These are phyloP conservation scores for Leccinum disarticulatum DNA, from an alignment of 768 basidiomycete genomes.

Conservation along the genomic window DNA sequence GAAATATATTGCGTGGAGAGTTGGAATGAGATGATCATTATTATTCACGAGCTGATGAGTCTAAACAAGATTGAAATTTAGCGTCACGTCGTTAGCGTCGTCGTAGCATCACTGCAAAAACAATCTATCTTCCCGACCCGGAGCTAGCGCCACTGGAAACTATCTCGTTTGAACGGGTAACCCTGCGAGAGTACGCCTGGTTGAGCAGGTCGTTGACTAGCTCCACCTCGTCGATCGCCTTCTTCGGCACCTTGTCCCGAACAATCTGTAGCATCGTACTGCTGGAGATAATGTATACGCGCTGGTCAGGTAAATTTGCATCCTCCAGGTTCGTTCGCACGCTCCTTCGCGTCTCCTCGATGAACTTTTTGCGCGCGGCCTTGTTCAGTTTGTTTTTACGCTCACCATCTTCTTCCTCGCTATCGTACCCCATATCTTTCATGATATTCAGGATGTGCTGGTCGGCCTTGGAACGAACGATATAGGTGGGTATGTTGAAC, in stretches of 20 bases:
- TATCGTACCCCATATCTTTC: slow-evolving; percentile 25
- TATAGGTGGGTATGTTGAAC: slow-evolving; percentile 34
- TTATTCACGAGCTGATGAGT: neutral
- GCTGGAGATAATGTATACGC: slow-evolving; percentile 30
- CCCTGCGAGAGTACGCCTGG: slow-evolving; percentile 4
- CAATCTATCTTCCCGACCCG: neutral
- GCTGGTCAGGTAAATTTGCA: slow-evolving; percentile 22
- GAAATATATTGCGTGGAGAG: neutral
- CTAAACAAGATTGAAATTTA: neutral
- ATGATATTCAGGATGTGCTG: slow-evolving; percentile 29
- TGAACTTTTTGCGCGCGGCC: slow-evolving; percentile 21
- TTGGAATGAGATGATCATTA: neutral
- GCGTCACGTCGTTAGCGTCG: neutral
- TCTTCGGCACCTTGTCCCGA: slow-evolving; percentile 11
- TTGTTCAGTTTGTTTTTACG: slow-evolving; percentile 8
- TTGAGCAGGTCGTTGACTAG: slow-evolving; percentile 11
- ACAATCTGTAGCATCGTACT: slow-evolving; percentile 14
- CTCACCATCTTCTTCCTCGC: slow-evolving; percentile 18
- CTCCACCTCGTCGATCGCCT: slow-evolving; percentile 16
- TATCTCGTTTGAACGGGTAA: neutral
- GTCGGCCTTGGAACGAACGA: slow-evolving; percentile 39
- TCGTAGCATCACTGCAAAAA: neutral
- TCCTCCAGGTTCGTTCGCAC: slow-evolving; percentile 20
- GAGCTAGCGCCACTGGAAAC: neutral
- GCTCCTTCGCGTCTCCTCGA: slow-evolving; percentile 21